Base-by-base conservation (phyloP, 306 rosid species). In the Crataegus laevigata region DNA sequence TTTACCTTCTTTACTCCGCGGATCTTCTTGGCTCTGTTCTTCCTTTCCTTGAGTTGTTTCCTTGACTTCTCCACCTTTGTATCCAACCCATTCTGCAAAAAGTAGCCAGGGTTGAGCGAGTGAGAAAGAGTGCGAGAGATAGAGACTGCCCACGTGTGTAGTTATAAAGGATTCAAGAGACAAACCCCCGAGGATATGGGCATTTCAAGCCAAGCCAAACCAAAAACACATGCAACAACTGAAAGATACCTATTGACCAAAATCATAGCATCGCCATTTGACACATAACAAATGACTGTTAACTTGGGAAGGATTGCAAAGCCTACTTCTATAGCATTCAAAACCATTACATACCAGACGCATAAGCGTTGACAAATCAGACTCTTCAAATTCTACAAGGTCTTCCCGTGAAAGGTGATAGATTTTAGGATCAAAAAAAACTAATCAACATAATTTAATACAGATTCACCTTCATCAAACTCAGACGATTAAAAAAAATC, bases 1-100 rank as follows among this genome's bases (percentile, higher is more conserved):
- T 78, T 71, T 71, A 91, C 97, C 91, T 91, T 91, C 89, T 91
- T 91, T 5, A 91, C 93, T 12, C 96, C 97, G 13, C 96, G 93
- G 73, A 91, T 89, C 86, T 91, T 90, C 88, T 80, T 87, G 1
- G 97, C 87, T 50, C 97, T 78, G 29, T 92, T 90, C 87, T 92
- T 92, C 59, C 96, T 90, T 69, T 92, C 97, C 86, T 92, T 90
- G 81, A 92, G 64, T 74, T 92, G 97, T 57, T 92, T 92, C 81
- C 97, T 90, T 21, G 97, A 88, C 78, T 88, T 92, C 21, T 87
- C 89, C 51, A 90, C 85, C 89, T 88, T 92, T 0, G 91, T 88
- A 67, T 88, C 91, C 29, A 92, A 90, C 38, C 97, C 97, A 3
- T 92, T 92, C 97, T 92, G 82, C 71, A 75, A 11, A 11, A 66